Evolutionary conservation across 1,139 yeast genomes (phyloP).

Genomic region (Diutina mesorugosa): DNA sequence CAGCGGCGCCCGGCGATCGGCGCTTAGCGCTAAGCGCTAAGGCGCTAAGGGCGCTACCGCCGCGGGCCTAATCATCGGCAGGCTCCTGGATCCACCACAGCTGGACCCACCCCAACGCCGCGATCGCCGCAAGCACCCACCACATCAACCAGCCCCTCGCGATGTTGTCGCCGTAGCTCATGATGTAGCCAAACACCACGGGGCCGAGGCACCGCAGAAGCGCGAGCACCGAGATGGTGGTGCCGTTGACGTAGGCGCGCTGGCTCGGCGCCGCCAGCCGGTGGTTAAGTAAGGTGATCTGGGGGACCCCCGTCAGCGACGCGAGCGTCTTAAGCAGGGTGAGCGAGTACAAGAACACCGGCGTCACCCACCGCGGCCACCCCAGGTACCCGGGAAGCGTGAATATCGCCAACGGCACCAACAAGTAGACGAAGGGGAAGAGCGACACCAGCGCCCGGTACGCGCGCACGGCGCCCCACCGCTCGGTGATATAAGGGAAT

Average conservation of each 20-base stretch:
- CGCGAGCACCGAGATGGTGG: constrained; percentile 12
- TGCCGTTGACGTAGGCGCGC: constrained; percentile 14
- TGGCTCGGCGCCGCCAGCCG: constrained; percentile 13
- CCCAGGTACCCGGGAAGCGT: constrained; percentile 7
- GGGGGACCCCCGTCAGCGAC: constrained; percentile 10
- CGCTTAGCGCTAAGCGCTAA: no score
- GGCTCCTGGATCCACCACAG: not conserved
- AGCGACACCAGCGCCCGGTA: constrained; percentile 7
- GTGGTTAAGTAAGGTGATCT: constrained; percentile 12
- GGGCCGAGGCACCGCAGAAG: constrained; percentile 14
- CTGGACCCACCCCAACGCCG: not conserved
- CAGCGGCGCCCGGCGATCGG: no score
- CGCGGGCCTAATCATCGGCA: not conserved
- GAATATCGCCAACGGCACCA: constrained; percentile 8
- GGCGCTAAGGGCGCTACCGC: not conserved
- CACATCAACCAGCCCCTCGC: constrained; percentile 39
- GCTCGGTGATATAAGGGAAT: constrained; percentile 8
- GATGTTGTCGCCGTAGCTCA: constrained; percentile 32
- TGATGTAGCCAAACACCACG: constrained; percentile 35
- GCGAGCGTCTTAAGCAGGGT: constrained; percentile 8
- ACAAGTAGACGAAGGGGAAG: constrained; percentile 7
- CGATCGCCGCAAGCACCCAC: constrained; percentile 21
- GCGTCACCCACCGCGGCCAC: constrained; percentile 7
- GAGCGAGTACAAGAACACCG: constrained; percentile 8
- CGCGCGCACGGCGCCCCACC: constrained; percentile 7